Percentiles rank a stretch among this genome's conserved stretches.
phyloP scores from a whole-genome alignment of 169 alveolate species.

The Cryptosporidium sp. region DNA sequence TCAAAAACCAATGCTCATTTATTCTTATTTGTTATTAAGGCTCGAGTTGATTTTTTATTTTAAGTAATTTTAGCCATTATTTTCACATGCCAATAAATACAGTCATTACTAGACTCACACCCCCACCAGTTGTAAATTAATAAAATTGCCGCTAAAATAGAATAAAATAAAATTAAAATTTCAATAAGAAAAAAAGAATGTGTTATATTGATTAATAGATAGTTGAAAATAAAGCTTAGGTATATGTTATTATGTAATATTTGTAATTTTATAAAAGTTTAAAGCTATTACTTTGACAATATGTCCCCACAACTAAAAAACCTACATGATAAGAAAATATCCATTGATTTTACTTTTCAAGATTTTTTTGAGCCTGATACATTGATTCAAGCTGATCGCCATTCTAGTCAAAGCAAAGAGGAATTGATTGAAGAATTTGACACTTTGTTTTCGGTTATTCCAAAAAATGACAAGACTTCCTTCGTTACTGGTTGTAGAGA shows the following conservation, averaged over 20 bases:
- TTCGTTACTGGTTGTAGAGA: constrained; percentile 30
- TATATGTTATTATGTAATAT: constrained; percentile 5
- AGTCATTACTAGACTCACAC: constrained; percentile 35
- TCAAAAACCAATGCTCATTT: neutral
- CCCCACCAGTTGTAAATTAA: constrained; percentile 23
- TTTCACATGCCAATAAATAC: constrained; percentile 8
- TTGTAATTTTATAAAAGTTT: neutral
- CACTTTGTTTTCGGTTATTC: neutral
- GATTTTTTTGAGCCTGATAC: constrained; percentile 7
- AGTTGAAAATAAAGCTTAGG: neutral
- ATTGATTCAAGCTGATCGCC: neutral
- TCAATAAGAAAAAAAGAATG: neutral
- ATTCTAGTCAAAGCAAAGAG: neutral
- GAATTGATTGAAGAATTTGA: constrained; percentile 4
- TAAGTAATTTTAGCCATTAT: neutral
- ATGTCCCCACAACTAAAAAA: neutral
- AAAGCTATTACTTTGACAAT: neutral
- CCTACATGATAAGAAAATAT: constrained; percentile 7
- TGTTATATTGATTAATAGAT: neutral
- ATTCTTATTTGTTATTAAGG: neutral
- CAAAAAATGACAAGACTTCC: neutral
- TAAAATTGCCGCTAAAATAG: constrained; percentile 11
- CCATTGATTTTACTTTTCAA: constrained; percentile 19
- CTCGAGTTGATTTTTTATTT: neutral
- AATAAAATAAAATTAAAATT: neutral